Base-by-base conservation (phyloP, 169 alveolate genomes). In the Plasmodium blacklocki region DNA sequence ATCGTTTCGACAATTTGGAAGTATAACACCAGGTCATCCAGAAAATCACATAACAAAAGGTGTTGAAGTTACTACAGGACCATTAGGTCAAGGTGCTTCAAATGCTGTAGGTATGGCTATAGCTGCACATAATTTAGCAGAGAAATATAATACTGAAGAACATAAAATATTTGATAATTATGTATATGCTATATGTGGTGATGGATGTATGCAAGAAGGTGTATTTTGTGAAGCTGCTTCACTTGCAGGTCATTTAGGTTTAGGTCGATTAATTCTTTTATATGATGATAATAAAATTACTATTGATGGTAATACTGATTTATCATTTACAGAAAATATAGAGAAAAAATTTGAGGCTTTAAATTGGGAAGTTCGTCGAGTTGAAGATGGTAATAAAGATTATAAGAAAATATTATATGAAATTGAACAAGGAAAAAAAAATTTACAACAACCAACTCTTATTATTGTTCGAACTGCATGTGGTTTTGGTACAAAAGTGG, bases 171-270 rank as follows among this genome's bases (percentile, higher is more conserved):
- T 95, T 92, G 93, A 95, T 71, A 92, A 92, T 88, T 93, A 90
- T 88, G 67, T 91, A 63, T 93, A 78, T 68, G 90, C 88, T 62
- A 62, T 89, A 56, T 93, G 95, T 83, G 97, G 97, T 7, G 97
- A 95, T 72, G 97, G 97, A 54, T 95, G 97, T 76, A 93, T 95
- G 63, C 95, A 94, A 89, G 97, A 94, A 62, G 95, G 96, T 23
- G 93, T 95, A 26, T 80, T 95, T 73, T 88, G 93, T 76, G 97
- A 95, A 89, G 95, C 97, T 8, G 94, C 95, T 72, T 93, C 97
- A 23, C 26, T 95, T 49, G 97, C 97, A 1, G 97, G 97, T 0
- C 96, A 93, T 59, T 83, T 89, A 66, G 94, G 94, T 8, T 88
- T 95, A 88, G 94, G 91, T 23, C 83, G 94, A 23, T 93, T 95